Percentiles rank a stretch among this genome's conserved stretches.
Conservation (phyloP, 306 rosid species). For the Vigna angularis region DNA sequence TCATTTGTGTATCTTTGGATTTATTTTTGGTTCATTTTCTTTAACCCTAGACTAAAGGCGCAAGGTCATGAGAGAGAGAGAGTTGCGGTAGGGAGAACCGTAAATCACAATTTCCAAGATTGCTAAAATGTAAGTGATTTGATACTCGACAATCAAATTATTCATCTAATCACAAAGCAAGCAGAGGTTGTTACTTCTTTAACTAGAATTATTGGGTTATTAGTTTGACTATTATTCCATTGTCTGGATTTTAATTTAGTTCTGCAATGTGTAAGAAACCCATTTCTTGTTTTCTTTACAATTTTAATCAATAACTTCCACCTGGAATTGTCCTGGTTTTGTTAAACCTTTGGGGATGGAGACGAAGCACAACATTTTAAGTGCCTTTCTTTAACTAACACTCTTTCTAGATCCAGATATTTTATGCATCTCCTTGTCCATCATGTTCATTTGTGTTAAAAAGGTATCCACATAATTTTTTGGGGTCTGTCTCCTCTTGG, state of each 20-base stretch:
- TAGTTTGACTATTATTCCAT: background rate
- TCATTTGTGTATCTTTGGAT: too few species aligned
- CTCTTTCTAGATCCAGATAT: constrained; percentile 8
- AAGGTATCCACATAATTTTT: constrained; percentile 6
- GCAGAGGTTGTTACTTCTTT: too few species aligned
- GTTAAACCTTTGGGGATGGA: constrained; percentile 22
- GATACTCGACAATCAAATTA: too few species aligned
- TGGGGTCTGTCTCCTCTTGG: constrained; percentile 4
- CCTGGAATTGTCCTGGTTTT: constrained; percentile 37
- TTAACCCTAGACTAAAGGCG: too few species aligned
- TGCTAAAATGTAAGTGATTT: too few species aligned
- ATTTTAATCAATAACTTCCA: background rate
- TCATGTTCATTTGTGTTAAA: constrained; percentile 1
- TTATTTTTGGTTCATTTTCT: too few species aligned
- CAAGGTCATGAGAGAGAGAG: too few species aligned
- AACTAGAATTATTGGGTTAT: too few species aligned
- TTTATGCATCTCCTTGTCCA: background rate
- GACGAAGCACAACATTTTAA: constrained; percentile 8
- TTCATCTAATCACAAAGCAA: too few species aligned
- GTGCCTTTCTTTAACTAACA: constrained; percentile 3
- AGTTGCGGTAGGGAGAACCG: too few species aligned
- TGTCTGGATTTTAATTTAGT: constrained; percentile 26
- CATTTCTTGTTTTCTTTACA: constrained; percentile 15
- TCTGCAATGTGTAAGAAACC: background rate
- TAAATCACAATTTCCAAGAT: too few species aligned